Base-by-base conservation (phyloP, 768 basidiomycete genomes). In the Rhodosporidiobolus sp. region DNA sequence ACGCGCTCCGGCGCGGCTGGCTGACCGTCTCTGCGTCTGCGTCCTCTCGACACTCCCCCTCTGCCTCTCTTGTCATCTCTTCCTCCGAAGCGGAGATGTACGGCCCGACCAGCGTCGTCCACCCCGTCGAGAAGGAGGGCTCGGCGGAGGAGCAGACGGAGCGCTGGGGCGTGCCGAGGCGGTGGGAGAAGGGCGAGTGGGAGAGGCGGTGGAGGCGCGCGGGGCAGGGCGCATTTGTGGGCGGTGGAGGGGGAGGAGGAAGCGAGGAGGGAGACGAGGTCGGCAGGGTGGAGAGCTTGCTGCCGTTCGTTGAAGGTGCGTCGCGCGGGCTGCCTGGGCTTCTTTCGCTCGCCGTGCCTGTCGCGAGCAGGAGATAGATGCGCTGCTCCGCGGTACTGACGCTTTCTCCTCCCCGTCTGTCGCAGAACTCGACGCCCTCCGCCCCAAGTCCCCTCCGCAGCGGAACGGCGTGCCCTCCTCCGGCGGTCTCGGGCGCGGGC, bases 1-100 rank as follows among this genome's bases (percentile, higher is more conserved):
- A 86, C 0, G 34, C 88, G 0, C 82, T 91, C 11, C 87, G 94
- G 0, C 86, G 88, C 19, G 95, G 95, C 11, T 99, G 96, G 96
- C 88, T 96, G 19, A 91, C 92, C n/a, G 87, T 89, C 19, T 69
- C 76, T 1, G 24, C n/a, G n/a, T n/a, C n/a, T n/a, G n/a, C n/a
- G n/a, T n/a, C n/a, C n/a, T n/a, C n/a, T n/a, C n/a, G n/a, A n/a
- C n/a, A n/a, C n/a, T n/a, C 60, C 78, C n/a, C 75, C 76, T 50
- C 74, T 78, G 12, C 34, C 61, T 7, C 61, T 5, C 72, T 79
- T 38, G 77, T n/a, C n/a, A n/a, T n/a, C n/a, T n/a, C n/a, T n/a
- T n/a, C 81, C 28, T 81, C 81, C 34, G 70, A 69, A 6, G 74
- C 74, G 19, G 76, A 22, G 79, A 79, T 30, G 80, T 80, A 12